These are phyloP conservation scores for Neofusicoccum umdonicola DNA, from an alignment of 2,329 filamentous ascomycete genomes.

Conservation along the genomic window DNA sequence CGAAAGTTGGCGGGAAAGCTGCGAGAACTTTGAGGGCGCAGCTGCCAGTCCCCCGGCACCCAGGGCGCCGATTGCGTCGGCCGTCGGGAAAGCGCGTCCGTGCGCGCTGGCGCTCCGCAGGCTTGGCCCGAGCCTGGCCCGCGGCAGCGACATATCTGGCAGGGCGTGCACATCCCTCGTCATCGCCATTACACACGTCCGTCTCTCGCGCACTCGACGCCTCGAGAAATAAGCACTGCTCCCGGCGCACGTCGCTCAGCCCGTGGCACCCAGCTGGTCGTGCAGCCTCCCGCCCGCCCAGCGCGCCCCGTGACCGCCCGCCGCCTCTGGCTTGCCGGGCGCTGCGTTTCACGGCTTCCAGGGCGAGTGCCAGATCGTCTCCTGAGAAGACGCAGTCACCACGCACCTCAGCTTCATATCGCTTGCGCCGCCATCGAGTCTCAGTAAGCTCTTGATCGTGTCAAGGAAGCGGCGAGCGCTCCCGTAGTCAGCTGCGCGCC, in stretches of 20 bases:
- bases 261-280: constrained; percentile 12
- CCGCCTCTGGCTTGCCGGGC: constrained; percentile 13
- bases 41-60: not conserved
- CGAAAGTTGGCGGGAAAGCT: constrained; percentile 21
- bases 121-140: not conserved
- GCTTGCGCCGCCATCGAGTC: not conserved
- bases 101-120: not conserved
- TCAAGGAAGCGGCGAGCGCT: constrained; percentile 10
- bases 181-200: constrained; percentile 10
- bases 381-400: constrained; percentile 12
- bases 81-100: not conserved
- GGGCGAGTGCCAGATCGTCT: constrained; percentile 14
- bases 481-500: not conserved
- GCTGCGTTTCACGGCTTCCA: constrained; percentile 16
- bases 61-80: not conserved
- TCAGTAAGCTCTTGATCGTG: constrained; percentile 13
- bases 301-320: constrained; percentile 14
- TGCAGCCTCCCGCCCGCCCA: not conserved
- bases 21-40: constrained; percentile 15
- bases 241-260: constrained; percentile 1
- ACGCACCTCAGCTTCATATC: not conserved
- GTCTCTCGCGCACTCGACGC: constrained; percentile 4
- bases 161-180: constrained; percentile 1
- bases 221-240: constrained; percentile 15
- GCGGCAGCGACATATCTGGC: not conserved